Percentiles rank a stretch among this genome's conserved stretches.
Evolutionary conservation across 495 filamentous ascomycete species (phyloP).

Genomic region (Neurospora sp.): DNA sequence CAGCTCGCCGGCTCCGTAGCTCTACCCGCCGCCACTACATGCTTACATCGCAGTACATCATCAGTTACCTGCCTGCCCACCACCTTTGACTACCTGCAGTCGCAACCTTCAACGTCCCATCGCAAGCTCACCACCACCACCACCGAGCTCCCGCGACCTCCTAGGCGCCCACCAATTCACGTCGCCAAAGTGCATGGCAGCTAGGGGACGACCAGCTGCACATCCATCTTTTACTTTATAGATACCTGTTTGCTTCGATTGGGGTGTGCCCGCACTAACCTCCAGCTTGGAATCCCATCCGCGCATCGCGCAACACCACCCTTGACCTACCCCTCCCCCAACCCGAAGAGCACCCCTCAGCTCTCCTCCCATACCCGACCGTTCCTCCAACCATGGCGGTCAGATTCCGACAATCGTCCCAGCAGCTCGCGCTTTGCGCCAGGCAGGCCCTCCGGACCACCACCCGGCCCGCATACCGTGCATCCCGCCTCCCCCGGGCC

Average conservation of each 20-base stretch:
- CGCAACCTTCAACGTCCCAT: not conserved
- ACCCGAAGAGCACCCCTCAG: conserved; percentile 2
- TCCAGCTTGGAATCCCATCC: not conserved
- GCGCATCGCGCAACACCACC: not conserved
- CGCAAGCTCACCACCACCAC: not conserved
- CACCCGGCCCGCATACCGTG: conserved; percentile 8
- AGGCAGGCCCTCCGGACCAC: conserved; percentile 13
- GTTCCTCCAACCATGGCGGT: conserved; percentile 5
- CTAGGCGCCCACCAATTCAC: not conserved
- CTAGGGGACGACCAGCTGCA: conserved; percentile 2
- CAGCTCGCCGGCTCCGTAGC: not conserved
- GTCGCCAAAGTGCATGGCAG: conserved; percentile 2
- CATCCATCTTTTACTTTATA: not conserved
- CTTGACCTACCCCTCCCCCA: not conserved
- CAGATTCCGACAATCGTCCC: conserved; percentile 21
- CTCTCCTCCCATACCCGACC: not conserved
- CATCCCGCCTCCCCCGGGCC: conserved; percentile 8
- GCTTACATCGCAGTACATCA: not conserved
- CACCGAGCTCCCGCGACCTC: not conserved
- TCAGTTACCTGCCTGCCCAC: not conserved
- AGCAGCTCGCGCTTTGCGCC: conserved; percentile 20
- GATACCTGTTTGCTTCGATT: not conserved
- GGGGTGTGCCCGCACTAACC: not conserved
- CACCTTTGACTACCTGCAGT: not conserved
- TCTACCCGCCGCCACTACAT: not conserved